Conservation (phyloP, 768 basidiomycete species). For the Tulasnella sp. region DNA sequence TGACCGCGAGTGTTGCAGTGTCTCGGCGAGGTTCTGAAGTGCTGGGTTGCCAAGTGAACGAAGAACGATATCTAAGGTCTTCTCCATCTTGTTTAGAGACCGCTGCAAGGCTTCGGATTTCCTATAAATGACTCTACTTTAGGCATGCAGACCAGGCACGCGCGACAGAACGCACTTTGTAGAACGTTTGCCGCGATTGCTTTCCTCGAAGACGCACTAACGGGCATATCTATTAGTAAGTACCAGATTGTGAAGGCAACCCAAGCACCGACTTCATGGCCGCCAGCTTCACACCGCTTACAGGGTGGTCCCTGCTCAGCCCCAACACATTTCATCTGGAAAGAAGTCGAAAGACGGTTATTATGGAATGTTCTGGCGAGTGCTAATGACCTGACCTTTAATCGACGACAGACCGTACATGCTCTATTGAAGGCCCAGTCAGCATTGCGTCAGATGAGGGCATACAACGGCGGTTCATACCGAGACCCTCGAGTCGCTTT, state of each 20-base stretch:
- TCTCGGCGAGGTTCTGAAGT: conserved; percentile 48
- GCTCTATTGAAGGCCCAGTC: conserved; percentile 39
- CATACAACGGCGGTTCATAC: conserved; percentile 31
- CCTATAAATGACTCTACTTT: not conserved
- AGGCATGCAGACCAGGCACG: not conserved
- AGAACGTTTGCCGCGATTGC: conserved; percentile 83
- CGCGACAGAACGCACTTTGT: conserved; percentile 45
- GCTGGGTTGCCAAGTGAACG: conserved; percentile 72
- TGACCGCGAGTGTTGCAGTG: conserved; percentile 60
- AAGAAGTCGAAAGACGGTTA: not conserved
- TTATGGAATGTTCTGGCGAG: not conserved
- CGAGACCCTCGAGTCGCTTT: conserved; percentile 80
- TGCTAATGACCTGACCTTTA: conserved; percentile 35
- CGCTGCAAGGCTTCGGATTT: conserved; percentile 20
- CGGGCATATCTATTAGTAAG: conserved; percentile 41
- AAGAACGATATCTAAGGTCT: conserved; percentile 82
- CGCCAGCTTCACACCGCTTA: conserved; percentile 52
- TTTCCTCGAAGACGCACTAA: conserved; percentile 95
- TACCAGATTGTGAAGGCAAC: not conserved
- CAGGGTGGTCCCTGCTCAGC: conserved; percentile 84
- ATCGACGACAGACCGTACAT: conserved; percentile 79
- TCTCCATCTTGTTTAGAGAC: conserved; percentile 82
- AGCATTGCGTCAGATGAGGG: conserved; percentile 17
- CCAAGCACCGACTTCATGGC: conserved; percentile 15
- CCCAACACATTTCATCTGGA: conserved; percentile 73